A percentile compares a stretch with the other conserved stretches of the same genome.
Conservation (phyloP, 345 rosid genomes). For the Populus deltoides region DNA sequence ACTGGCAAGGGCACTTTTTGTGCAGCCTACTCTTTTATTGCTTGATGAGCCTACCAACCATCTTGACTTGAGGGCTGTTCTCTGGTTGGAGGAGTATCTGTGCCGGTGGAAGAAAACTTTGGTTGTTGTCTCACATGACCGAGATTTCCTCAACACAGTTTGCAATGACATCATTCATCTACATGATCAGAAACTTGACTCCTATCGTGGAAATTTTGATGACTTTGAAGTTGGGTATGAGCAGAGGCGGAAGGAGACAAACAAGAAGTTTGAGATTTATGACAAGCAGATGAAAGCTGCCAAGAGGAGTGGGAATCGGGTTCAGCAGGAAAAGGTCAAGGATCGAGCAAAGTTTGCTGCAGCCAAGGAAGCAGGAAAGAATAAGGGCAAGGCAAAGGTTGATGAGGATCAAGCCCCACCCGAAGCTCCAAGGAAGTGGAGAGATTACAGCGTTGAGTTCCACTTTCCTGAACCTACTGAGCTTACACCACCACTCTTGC, state of each 20-base stretch:
- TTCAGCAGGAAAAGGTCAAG: slow-evolving; percentile 84
- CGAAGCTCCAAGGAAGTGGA: slow-evolving; percentile 93
- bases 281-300: slow-evolving; percentile 89
- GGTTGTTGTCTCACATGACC: slow-evolving; percentile 92
- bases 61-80: slow-evolving; percentile 90
- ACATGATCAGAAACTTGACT: slow-evolving; percentile 77
- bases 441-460: slow-evolving; percentile 84
- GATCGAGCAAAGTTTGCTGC: slow-evolving; percentile 70
- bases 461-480: slow-evolving; percentile 98
- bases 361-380: slow-evolving; percentile 78
- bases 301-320: slow-evolving; percentile 33
- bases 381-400: slow-evolving; percentile 61
- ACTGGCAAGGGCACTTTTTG: slow-evolving; percentile 88
- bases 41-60: slow-evolving; percentile 98
- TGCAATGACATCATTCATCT: slow-evolving; percentile 89
- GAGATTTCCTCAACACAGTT: slow-evolving; percentile 89
- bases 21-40: slow-evolving; percentile 84
- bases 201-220: slow-evolving; percentile 84
- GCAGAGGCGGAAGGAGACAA: slow-evolving; percentile 87
- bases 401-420: slow-evolving; percentile 67
- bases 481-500: slow-evolving; percentile 88
- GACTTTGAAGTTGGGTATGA: slow-evolving; percentile 81
- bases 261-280: slow-evolving; percentile 69
- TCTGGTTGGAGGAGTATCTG: slow-evolving; percentile 91
- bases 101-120: slow-evolving; percentile 91